Percentiles rank a stretch among this genome's conserved stretches.
phyloP scores from a whole-genome alignment of 2,329 filamentous ascomycete genomes.

The Diplodia sapinea region DNA sequence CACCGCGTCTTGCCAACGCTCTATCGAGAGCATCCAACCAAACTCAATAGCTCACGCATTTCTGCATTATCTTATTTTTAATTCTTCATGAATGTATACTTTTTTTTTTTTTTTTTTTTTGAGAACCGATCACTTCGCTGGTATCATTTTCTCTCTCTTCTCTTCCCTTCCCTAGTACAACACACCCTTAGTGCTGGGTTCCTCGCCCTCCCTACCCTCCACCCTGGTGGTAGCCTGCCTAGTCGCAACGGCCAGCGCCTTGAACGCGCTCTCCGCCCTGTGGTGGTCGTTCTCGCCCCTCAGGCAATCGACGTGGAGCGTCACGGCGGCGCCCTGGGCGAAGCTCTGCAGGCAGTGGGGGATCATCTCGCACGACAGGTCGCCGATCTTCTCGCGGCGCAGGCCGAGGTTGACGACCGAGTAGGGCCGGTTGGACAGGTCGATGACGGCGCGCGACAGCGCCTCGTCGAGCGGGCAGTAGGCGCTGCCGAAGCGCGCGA shows the following conservation, averaged over 20 bases:
- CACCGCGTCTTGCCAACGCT: background rate
- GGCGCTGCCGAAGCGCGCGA: constrained; percentile 88
- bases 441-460: constrained; percentile 89
- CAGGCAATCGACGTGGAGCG: constrained; percentile 93
- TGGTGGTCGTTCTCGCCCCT: constrained; percentile 95
- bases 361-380: constrained; percentile 94
- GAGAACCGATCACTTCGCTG: background rate
- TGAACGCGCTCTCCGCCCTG: constrained; percentile 94
- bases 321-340: constrained; percentile 85
- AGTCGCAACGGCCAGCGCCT: constrained; percentile 88
- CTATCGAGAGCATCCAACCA: background rate
- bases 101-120: background rate
- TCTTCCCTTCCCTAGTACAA: constrained; percentile 55
- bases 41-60: background rate
- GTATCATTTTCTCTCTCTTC: background rate
- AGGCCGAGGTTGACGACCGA: constrained; percentile 83
- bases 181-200: constrained; percentile 95
- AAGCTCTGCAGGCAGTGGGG: constrained; percentile 95
- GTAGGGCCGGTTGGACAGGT: constrained; percentile 91
- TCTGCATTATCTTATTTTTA: background rate
- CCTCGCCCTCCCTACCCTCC: constrained; percentile 83
- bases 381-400: constrained; percentile 89
- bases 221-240: constrained; percentile 76
- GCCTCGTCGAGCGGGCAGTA: constrained; percentile 96
- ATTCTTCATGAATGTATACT: background rate